Conservation (phyloP, 2,329 filamentous ascomycete genomes). For the Xylaria sp. region DNA sequence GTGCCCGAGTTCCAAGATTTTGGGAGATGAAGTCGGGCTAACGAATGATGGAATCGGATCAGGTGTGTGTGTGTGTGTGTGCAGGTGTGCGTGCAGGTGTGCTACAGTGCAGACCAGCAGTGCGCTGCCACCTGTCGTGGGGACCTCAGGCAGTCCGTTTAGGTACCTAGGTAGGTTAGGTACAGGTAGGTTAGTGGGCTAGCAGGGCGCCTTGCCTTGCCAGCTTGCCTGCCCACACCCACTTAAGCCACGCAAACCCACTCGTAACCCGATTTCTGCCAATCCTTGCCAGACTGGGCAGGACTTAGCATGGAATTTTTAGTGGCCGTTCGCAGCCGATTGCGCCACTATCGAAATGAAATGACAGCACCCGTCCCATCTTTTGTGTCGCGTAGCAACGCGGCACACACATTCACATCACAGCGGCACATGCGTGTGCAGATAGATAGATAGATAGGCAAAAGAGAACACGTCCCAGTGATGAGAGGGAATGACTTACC, state of each 20-base stretch:
- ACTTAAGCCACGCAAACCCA: not conserved
- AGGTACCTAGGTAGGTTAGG: not conserved
- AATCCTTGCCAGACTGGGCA: slow-evolving; percentile 23
- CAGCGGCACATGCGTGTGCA: slow-evolving; percentile 1
- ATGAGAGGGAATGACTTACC: slow-evolving; percentile 2
- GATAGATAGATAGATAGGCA: slow-evolving; percentile 1
- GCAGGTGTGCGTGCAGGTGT: not conserved
- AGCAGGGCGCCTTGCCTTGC: not conserved
- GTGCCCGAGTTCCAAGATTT: slow-evolving; percentile 14
- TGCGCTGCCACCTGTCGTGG: slow-evolving; percentile 24
- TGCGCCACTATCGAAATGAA: slow-evolving; percentile 9
- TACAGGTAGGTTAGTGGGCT: no score
- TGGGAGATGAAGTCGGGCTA: slow-evolving; percentile 20
- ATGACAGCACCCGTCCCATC: slow-evolving; percentile 9
- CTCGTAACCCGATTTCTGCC: slow-evolving; percentile 13
- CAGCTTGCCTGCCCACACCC: no score
- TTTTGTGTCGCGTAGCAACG: not conserved
- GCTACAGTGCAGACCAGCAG: slow-evolving; percentile 9
- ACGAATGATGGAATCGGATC: slow-evolving; percentile 8
- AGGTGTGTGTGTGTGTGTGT: slow-evolving; percentile 11
- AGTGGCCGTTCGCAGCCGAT: slow-evolving; percentile 1
- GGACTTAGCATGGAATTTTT: slow-evolving; percentile 2
- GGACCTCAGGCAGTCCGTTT: not conserved
- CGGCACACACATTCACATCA: not conserved
- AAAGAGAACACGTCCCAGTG: slow-evolving; percentile 3